phyloP scores from a whole-genome alignment of 768 basidiomycete species.

The Lentinula raphanica region DNA sequence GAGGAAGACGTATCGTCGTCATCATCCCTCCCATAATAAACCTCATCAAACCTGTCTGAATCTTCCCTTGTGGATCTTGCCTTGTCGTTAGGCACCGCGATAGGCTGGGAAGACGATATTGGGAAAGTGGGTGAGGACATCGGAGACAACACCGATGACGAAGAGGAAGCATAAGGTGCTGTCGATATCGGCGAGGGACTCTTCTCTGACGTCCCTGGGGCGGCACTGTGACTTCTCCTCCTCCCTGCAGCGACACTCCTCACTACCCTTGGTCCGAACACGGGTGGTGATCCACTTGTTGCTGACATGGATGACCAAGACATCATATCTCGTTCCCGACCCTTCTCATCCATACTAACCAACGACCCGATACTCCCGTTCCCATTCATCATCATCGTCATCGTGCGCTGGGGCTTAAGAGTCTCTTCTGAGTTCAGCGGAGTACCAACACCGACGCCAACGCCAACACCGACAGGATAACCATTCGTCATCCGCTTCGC shows the following conservation, averaged over 20 bases:
- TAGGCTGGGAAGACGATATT: constrained; percentile 4
- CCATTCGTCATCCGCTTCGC: background rate
- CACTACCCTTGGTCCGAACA: constrained; percentile 46
- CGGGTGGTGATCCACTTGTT: constrained; percentile 15
- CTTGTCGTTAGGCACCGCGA: constrained; percentile 1
- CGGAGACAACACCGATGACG: background rate
- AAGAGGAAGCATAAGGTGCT: background rate
- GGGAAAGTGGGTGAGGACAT: background rate
- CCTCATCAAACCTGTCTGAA: constrained; percentile 2
- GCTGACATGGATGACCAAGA: constrained; percentile 12
- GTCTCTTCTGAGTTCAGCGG: constrained; percentile 62
- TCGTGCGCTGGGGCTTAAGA: constrained; percentile 46
- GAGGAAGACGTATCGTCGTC: constrained; percentile 2
- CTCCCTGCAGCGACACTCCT: constrained; percentile 48
- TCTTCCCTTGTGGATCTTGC: background rate
- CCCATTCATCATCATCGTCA: constrained; percentile 34
- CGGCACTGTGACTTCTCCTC: constrained; percentile 32
- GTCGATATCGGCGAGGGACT: background rate
- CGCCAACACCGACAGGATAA: constrained; percentile 8
- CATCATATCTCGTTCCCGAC: constrained; percentile 9
- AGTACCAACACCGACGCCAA: constrained; percentile 8
- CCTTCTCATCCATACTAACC: constrained; percentile 25
- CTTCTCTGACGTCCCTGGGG: constrained; percentile 17
- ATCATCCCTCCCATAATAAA: background rate
- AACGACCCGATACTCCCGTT: constrained; percentile 47